Conservation (phyloP, 2,329 filamentous ascomycete genomes). For the Septoria petroselini region DNA sequence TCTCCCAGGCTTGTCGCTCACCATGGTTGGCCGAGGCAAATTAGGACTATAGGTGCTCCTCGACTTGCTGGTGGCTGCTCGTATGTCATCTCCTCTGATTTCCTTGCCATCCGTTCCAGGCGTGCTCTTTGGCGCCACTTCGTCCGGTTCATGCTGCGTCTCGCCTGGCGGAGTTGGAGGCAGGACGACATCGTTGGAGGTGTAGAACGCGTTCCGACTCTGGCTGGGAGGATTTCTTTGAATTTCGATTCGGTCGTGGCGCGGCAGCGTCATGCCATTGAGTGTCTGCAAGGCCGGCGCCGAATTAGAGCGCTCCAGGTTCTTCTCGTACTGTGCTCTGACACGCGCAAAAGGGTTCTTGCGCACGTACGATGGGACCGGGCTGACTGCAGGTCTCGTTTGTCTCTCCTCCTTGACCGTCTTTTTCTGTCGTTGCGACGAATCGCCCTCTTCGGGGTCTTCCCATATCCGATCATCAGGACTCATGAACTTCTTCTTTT, state of each 20-base stretch:
- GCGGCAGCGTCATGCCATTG: slow-evolving; percentile 26
- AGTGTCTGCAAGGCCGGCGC: slow-evolving; percentile 42
- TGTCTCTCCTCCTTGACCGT: slow-evolving; percentile 5
- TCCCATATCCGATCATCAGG: slow-evolving; percentile 84
- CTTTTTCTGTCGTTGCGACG: slow-evolving; percentile 19
- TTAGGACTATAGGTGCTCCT: slow-evolving; percentile 82
- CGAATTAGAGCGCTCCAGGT: slow-evolving; percentile 43
- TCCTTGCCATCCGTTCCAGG: slow-evolving; percentile 53
- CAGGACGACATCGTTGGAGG: slow-evolving; percentile 56
- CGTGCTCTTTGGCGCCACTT: slow-evolving; percentile 35
- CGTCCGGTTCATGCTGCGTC: slow-evolving; percentile 40
- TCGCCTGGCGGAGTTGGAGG: slow-evolving; percentile 37
- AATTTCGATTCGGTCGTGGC: slow-evolving; percentile 63
- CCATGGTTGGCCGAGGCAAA: slow-evolving; percentile 81
- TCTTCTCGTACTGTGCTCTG: slow-evolving; percentile 51
- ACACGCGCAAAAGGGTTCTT: slow-evolving; percentile 65
- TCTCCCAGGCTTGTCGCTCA: slow-evolving; percentile 84
- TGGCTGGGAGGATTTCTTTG: slow-evolving; percentile 80
- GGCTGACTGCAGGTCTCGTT: slow-evolving; percentile 21
- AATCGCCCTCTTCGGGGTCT: slow-evolving; percentile 61
- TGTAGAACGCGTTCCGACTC: slow-evolving; percentile 78
- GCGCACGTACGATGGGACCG: slow-evolving; percentile 48
- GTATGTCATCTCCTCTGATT: slow-evolving; percentile 68
- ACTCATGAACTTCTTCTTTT: slow-evolving; percentile 63
- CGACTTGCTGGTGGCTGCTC: slow-evolving; percentile 84